Percentiles rank a stretch among this genome's conserved stretches.
Evolutionary conservation across 164 flowering plant species (phyloP).

Genomic region (Nelumbo lutea): DNA sequence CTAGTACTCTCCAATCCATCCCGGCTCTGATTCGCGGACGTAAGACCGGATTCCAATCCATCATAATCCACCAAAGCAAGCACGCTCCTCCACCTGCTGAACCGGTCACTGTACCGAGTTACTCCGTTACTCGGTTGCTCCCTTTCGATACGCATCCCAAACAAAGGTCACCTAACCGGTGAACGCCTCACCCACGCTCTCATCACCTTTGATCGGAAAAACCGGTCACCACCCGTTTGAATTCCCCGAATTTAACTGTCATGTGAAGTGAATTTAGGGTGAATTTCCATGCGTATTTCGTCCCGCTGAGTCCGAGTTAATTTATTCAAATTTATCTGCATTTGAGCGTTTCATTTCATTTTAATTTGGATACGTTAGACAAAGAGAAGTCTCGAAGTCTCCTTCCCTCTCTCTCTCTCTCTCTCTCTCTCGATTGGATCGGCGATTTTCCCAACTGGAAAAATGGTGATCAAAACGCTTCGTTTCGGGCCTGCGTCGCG

Average conservation of each 20-base stretch:
- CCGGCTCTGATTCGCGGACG: constrained; percentile 32
- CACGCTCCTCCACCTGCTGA: constrained; percentile 15
- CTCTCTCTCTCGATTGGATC: constrained; percentile 4
- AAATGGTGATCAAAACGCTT: constrained; percentile 4
- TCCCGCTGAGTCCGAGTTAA: neutral
- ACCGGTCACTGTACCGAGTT: constrained; percentile 14
- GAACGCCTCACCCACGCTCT: constrained; percentile 11
- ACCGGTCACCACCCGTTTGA: constrained; percentile 16
- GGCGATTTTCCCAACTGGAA: constrained; percentile 1
- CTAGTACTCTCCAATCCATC: constrained; percentile 9
- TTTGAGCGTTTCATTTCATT: constrained; percentile 15
- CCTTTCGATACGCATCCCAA: neutral
- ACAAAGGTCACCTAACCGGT: constrained; percentile 22
- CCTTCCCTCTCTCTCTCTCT: neutral
- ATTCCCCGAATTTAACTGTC: constrained; percentile 23
- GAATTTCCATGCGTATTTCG: constrained; percentile 28
- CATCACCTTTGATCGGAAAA: constrained; percentile 17
- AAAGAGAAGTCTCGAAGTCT: neutral
- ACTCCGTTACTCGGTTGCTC: neutral
- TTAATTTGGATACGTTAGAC: constrained; percentile 23
- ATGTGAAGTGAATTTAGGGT: constrained; percentile 36
- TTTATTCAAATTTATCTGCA: constrained; percentile 6
- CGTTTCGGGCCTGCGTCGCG: constrained; percentile 11
- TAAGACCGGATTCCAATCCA: constrained; percentile 21
- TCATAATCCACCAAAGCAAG: neutral